phyloP scores from a whole-genome alignment of 768 basidiomycete species.

The Mycena floridula region DNA sequence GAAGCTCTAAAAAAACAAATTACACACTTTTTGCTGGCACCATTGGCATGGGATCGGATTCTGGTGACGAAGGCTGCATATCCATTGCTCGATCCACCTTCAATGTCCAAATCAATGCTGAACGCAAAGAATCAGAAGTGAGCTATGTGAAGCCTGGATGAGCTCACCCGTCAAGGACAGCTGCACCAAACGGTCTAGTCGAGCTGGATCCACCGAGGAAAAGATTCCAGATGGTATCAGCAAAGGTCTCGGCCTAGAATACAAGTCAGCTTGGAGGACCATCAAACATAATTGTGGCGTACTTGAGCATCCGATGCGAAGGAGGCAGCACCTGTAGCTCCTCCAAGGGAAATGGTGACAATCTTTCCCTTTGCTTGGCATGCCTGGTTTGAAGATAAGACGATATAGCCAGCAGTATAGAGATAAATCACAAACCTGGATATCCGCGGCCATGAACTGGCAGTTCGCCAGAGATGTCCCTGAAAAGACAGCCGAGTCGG shows the following conservation, averaged over 20 bases:
- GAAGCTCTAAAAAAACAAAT: neutral
- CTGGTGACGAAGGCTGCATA: constrained; percentile 42
- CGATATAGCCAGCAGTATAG: too few species aligned
- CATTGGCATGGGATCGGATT: constrained; percentile 35
- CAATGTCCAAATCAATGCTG: constrained; percentile 59
- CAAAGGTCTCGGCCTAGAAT: constrained; percentile 44
- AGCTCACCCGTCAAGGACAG: constrained; percentile 55
- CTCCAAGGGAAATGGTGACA: constrained; percentile 43
- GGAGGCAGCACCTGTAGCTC: constrained; percentile 43
- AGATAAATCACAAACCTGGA: constrained; percentile 52
- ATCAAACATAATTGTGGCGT: too few species aligned
- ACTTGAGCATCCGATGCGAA: constrained; percentile 50
- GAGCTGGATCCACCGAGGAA: constrained; percentile 57
- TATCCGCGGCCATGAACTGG: constrained; percentile 45
- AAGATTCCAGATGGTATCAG: constrained; percentile 57
- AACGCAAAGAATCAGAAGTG: neutral
- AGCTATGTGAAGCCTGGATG: neutral
- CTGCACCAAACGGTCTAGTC: constrained; percentile 57
- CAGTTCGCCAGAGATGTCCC: constrained; percentile 57
- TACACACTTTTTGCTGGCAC: constrained; percentile 42
- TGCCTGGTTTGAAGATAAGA: too few species aligned
- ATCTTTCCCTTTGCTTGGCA: constrained; percentile 56
- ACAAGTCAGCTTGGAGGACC: too few species aligned
- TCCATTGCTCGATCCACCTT: constrained; percentile 43
- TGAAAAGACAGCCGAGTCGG: constrained; percentile 36